Conservation (phyloP, 2,329 filamentous ascomycete species). For the Colletotrichum tropicale region DNA sequence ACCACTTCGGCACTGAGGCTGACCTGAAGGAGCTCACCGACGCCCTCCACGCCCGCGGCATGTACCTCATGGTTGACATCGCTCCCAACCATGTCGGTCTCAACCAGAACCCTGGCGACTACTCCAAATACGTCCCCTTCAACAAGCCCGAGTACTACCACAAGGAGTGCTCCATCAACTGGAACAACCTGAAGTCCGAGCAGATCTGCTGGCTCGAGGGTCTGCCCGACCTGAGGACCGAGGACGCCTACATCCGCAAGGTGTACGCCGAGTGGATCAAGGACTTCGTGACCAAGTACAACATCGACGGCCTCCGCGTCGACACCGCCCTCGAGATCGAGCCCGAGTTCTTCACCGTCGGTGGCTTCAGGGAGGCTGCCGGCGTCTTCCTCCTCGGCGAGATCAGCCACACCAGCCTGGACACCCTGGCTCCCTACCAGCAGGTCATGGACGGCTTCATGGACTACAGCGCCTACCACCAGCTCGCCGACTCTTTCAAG, state of each 20-base stretch:
- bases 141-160: conserved; percentile 66
- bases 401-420: conserved; percentile 57
- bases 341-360: conserved; percentile 56
- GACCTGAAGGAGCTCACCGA: conserved; percentile 51
- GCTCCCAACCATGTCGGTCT: conserved; percentile 56
- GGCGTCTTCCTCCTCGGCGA: conserved; percentile 67
- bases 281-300: conserved; percentile 62
- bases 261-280: conserved; percentile 65
- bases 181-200: conserved; percentile 51
- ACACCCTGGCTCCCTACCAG: conserved; percentile 57
- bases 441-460: conserved; percentile 59
- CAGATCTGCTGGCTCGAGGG: conserved; percentile 60
- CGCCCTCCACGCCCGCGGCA: conserved; percentile 54
- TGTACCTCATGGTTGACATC: conserved; percentile 63
- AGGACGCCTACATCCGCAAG: conserved; percentile 48
- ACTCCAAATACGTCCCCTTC: conserved; percentile 32
- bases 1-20: conserved; percentile 51
- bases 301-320: conserved; percentile 66
- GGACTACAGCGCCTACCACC: conserved; percentile 61
- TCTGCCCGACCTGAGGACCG: conserved; percentile 67
- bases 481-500: not conserved
- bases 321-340: conserved; percentile 68
- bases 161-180: conserved; percentile 61
- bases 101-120: conserved; percentile 24
- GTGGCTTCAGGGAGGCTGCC: conserved; percentile 52